Conservation (phyloP, 768 basidiomycete species). For the Naganishia onofrii region DNA sequence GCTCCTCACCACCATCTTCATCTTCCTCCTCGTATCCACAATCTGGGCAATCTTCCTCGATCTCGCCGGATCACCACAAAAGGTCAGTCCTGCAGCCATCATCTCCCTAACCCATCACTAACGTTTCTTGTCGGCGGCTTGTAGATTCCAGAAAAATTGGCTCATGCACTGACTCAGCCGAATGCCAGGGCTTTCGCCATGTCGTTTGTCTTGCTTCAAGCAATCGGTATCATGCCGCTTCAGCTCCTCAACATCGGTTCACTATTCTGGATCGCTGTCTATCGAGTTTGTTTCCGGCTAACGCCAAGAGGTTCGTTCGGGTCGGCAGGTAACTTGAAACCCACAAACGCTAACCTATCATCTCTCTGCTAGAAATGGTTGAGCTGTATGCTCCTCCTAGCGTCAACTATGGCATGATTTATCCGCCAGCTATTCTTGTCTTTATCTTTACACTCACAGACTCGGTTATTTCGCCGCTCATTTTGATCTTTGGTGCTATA, state of each 20-base stretch:
- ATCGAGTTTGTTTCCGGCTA: conserved; percentile 71
- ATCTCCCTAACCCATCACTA: background rate
- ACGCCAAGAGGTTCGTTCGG: conserved; percentile 75
- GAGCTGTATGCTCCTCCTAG: conserved; percentile 96
- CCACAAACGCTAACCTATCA: background rate
- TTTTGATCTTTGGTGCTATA: conserved; percentile 87
- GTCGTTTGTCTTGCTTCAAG: conserved; percentile 60
- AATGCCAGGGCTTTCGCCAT: conserved; percentile 61
- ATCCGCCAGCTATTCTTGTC: conserved; percentile 92
- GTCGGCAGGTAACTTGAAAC: no score
- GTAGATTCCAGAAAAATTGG: conserved; percentile 81
- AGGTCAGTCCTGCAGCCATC: conserved; percentile 49
- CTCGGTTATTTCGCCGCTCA: conserved; percentile 91
- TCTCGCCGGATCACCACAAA: conserved; percentile 86
- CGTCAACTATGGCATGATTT: conserved; percentile 96
- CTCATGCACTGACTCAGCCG: conserved; percentile 65
- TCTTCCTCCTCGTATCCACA: conserved; percentile 85
- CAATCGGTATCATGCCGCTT: conserved; percentile 89
- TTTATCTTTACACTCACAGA: conserved; percentile 93
- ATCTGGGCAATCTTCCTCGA: conserved; percentile 89
- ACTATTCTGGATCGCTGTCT: conserved; percentile 73
- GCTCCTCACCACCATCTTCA: conserved; percentile 86
- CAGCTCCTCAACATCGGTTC: conserved; percentile 90
- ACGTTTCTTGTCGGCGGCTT: background rate
- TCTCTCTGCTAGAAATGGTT: conserved; percentile 68